Base-by-base conservation (phyloP, 805 yeast species). In the Metschnikowia cerradonensis region DNA sequence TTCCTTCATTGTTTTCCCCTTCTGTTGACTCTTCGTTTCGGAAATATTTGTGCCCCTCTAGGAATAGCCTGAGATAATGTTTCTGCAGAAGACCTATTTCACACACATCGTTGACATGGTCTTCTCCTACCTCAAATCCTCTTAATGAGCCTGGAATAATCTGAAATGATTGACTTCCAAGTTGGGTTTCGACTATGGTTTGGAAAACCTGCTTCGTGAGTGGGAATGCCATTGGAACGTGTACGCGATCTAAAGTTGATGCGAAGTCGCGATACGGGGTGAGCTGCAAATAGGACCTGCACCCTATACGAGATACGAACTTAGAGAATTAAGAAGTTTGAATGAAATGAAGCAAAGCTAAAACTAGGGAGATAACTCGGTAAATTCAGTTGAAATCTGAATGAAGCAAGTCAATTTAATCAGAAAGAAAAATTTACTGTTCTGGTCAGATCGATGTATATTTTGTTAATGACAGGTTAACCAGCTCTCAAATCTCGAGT, bases 41-140 rank as follows among this genome's bases (percentile, higher is more conserved):
- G 20, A 39, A n/a, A 39, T 45, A 32, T 22, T 35, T 48, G 26
- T 72, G 76, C 23, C 66, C 65, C 50, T 66, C 67, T 39, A 60
- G 64, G 53, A 73, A 73, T 5, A 71, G 34, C 23, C 42, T 44
- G 41, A 69, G 56, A 52, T 71, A 72, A 14, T 59, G 53, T 14
- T 41, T 45, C 52, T 71, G 72, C 26, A 66, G 52, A 8, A 73
- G 26, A 0, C 75, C 77, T 5, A 73, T 64, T 22, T 70, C 71
- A 10, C 66, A 49, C 2, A 51, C 49, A 6, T 51, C 56, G 6
- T 51, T 57, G 2, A 41, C 48, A 3, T 33, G 23, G 4, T 52
- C 52, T 7, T 41, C 40, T 4, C 34, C 32, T 4, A 38, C 37
- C 2, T 32, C 49, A 7, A 54, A 34, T 2, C 32, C 30, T 6